A percentile compares a stretch with the other conserved stretches of the same genome.
Conservation (phyloP, 2,329 filamentous ascomycete genomes). For the Diaporthe sp. region DNA sequence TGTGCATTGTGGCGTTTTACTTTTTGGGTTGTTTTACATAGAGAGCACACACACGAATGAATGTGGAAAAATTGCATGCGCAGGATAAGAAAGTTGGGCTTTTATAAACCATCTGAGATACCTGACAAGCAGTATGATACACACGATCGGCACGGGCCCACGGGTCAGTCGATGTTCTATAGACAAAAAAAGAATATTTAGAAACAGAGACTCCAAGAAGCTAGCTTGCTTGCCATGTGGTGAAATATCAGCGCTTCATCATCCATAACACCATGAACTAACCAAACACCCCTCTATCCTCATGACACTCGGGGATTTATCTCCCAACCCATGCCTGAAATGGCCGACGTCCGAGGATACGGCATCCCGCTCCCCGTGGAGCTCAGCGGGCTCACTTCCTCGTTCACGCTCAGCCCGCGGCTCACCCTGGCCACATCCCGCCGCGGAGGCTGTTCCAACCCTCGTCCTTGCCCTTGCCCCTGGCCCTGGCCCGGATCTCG, state of each 20-base stretch:
- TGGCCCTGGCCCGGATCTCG: background rate
- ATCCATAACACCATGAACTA: background rate
- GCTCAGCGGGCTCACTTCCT: constrained; percentile 40
- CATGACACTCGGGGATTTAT: background rate
- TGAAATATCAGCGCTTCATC: background rate
- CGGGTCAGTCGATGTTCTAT: constrained; percentile 25
- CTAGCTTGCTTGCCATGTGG: background rate
- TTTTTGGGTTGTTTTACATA: background rate
- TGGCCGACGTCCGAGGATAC: constrained; percentile 31
- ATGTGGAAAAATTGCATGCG: constrained; percentile 14
- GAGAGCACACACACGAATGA: constrained; percentile 6
- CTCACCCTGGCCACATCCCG: constrained; percentile 1
- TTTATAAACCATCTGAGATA: constrained; percentile 8
- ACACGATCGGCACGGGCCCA: background rate
- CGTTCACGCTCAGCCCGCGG: background rate
- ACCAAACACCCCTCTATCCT: background rate
- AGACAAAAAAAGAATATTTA: constrained; percentile 18
- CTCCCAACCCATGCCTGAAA: constrained; percentile 32
- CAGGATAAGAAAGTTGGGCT: constrained; percentile 10
- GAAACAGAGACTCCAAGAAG: background rate
- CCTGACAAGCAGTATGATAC: constrained; percentile 21
- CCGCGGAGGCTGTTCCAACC: background rate
- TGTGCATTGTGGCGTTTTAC: background rate
- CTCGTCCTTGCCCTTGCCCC: background rate
- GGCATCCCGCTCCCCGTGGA: constrained; percentile 37